These are phyloP conservation scores for Peronospora belbahrii DNA, from an alignment of 352 stramenopile genomes.

Conservation along the genomic window DNA sequence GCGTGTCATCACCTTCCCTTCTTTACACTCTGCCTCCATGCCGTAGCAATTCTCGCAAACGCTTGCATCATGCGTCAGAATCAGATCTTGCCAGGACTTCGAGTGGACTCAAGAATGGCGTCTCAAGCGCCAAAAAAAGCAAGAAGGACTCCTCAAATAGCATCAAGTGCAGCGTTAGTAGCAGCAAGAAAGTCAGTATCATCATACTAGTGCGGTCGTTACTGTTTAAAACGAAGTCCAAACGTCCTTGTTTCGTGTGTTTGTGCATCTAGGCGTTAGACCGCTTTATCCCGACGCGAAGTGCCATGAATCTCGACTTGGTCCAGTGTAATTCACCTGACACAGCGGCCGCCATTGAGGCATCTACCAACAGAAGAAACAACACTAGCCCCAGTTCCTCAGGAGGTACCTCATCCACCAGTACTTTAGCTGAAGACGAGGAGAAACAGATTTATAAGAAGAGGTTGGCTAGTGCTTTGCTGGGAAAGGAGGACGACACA, in stretches of 20 bases:
- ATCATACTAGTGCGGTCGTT: background rate
- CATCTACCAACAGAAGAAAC: slow-evolving; percentile 18
- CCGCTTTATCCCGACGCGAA: slow-evolving; percentile 81
- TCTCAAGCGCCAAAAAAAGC: slow-evolving; percentile 32
- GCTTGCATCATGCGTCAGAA: slow-evolving; percentile 18
- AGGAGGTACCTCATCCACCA: slow-evolving; percentile 3
- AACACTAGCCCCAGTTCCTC: slow-evolving; percentile 18
- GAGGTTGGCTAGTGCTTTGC: slow-evolving; percentile 65
- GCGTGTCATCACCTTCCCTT: slow-evolving; percentile 6
- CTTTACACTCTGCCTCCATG: slow-evolving; percentile 10
- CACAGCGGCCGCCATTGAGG: slow-evolving; percentile 40
- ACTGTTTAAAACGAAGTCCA: background rate
- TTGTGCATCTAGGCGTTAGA: slow-evolving; percentile 38
- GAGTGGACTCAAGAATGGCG: slow-evolving; percentile 12
- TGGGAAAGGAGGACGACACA: slow-evolving; percentile 62
- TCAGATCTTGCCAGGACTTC: slow-evolving; percentile 16
- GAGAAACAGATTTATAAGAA: slow-evolving; percentile 82
- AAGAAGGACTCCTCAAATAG: slow-evolving; percentile 14
- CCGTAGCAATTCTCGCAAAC: slow-evolving; percentile 18
- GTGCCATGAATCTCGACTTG: slow-evolving; percentile 81
- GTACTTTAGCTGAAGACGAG: slow-evolving; percentile 41
- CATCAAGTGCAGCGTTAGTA: slow-evolving; percentile 9
- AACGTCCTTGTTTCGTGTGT: slow-evolving; percentile 6
- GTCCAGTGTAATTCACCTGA: slow-evolving; percentile 62
- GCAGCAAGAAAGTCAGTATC: slow-evolving; percentile 25